Percentiles rank a stretch among this genome's conserved stretches.
Evolutionary conservation across 1,139 yeast species (phyloP).

Genomic region (Candida glucosophila): DNA sequence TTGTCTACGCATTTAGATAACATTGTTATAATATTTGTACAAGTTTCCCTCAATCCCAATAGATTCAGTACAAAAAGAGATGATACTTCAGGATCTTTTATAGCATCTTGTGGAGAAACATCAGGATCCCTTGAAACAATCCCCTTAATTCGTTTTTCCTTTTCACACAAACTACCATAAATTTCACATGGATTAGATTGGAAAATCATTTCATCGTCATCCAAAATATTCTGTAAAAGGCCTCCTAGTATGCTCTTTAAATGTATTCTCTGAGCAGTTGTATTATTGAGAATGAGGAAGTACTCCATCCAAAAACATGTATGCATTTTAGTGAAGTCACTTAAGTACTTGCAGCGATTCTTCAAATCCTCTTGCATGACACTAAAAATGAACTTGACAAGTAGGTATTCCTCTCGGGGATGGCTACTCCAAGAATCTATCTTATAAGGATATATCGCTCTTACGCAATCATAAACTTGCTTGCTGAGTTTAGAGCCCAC

Average conservation of each 20-base stretch:
- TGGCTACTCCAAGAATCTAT: conserved; percentile 22
- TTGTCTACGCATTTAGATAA: conserved; percentile 27
- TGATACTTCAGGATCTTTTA: conserved; percentile 68
- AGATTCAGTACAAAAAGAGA: conserved; percentile 62
- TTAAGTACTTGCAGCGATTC: conserved; percentile 15
- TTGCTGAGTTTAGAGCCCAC: conserved; percentile 15
- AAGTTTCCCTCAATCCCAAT: conserved; percentile 63
- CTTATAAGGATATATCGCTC: conserved; percentile 39
- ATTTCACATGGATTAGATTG: conserved; percentile 79
- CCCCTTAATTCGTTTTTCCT: conserved; percentile 41
- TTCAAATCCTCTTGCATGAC: conserved; percentile 41
- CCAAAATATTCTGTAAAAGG: conserved; percentile 38
- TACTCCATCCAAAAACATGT: conserved; percentile 40
- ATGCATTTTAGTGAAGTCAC: conserved; percentile 28
- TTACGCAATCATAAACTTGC: conserved; percentile 38
- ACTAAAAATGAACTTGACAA: conserved; percentile 50
- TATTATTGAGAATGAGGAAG: conserved; percentile 47
- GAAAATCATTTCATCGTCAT: conserved; percentile 51
- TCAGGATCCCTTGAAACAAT: conserved; percentile 18
- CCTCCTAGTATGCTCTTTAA: conserved; percentile 48
- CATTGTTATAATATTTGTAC: conserved; percentile 48
- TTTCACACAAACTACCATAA: conserved; percentile 37
- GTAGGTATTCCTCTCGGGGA: conserved; percentile 68
- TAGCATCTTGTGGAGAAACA: conserved; percentile 59
- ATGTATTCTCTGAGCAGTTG: conserved; percentile 50